These are phyloP conservation scores for Arthroderma uncinatum DNA, from an alignment of 2,329 filamentous ascomycete species.

Conservation along the genomic window DNA sequence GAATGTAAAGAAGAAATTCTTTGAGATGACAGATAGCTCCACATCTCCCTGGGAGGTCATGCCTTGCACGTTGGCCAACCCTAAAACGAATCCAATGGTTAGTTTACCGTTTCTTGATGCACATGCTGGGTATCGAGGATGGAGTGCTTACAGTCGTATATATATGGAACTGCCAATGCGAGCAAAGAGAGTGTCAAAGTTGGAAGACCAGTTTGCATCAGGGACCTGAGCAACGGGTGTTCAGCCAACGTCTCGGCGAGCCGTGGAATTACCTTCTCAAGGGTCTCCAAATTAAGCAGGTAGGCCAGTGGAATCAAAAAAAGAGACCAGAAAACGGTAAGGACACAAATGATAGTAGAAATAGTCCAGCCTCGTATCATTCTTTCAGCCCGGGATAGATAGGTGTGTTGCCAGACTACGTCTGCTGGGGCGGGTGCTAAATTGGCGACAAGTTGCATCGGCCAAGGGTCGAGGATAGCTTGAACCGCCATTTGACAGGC, in stretches of 20 bases:
- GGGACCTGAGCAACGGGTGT: conserved; percentile 59
- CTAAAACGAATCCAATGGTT: conserved; percentile 22
- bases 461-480: conserved; percentile 81
- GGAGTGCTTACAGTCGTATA: conserved; percentile 64
- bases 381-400: conserved; percentile 61
- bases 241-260: conserved; percentile 56
- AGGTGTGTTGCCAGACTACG: conserved; percentile 92
- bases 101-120: background rate
- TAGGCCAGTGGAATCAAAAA: conserved; percentile 70
- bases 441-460: conserved; percentile 73
- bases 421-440: conserved; percentile 80
- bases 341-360: conserved; percentile 66
- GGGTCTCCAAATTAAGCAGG: conserved; percentile 68
- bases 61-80: conserved; percentile 76
- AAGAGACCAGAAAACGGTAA: conserved; percentile 81
- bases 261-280: conserved; percentile 58
- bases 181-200: conserved; percentile 76
- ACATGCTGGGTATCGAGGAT: too few relatives aligned
- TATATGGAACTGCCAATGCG: conserved; percentile 79
- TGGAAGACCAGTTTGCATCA: conserved; percentile 79
- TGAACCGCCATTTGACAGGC: conserved; percentile 92
- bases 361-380: conserved; percentile 73
- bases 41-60: conserved; percentile 93
- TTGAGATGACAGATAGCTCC: conserved; percentile 87
- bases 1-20: conserved; percentile 99